Base-by-base conservation (phyloP, 139 green algal genomes). In the Haematococcus sp. region DNA sequence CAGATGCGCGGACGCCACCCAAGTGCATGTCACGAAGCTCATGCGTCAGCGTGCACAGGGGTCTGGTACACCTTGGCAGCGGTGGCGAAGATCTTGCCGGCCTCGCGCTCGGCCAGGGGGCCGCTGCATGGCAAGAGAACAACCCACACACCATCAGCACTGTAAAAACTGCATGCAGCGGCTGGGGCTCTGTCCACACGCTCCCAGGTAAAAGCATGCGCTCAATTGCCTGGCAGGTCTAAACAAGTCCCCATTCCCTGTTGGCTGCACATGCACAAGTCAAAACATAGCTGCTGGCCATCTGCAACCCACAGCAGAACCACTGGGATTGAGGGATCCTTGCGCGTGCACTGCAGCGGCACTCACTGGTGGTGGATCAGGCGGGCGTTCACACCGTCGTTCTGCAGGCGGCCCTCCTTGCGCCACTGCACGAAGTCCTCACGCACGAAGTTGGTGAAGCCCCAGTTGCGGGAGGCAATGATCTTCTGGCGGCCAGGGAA, bases 401-500 rank as follows among this genome's bases (percentile, higher is more conserved):
- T 90, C 19, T 89, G 60, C 22, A 99, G 72, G 70, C 96, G 90
- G n/a, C 94, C 94, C 88, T 97, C 92, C 69, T 91, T 76, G 86
- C 97, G 95, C 88, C 88, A 98, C 82, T 90, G 54, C 23, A 96
- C 44, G 81, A 93, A 99, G 84, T 99, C 95, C 5, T 95, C 89
- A 20, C 91, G 86, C 20, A 66, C 33, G 80, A 90, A 97, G 69
- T 86, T 84, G 60, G 96, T 99, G 90, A 99, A 99, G 75, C 96
- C 96, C 91, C 96, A 99, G 88, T 98, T 98, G 34, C 89, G 78
- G 81, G 78, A 91, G 30, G 81, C 76, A 69, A 99, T 92, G 68
- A 99, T 95, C 90, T 99, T 99, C 88, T 99, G 96, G 63, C 96
- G 92, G 11, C 96, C 96, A 25, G 96, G 86, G 87, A 99, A 99